These are phyloP conservation scores for Circinella umbellata DNA, from an alignment of 371 early-diverging fungal species.

Conservation along the genomic window DNA sequence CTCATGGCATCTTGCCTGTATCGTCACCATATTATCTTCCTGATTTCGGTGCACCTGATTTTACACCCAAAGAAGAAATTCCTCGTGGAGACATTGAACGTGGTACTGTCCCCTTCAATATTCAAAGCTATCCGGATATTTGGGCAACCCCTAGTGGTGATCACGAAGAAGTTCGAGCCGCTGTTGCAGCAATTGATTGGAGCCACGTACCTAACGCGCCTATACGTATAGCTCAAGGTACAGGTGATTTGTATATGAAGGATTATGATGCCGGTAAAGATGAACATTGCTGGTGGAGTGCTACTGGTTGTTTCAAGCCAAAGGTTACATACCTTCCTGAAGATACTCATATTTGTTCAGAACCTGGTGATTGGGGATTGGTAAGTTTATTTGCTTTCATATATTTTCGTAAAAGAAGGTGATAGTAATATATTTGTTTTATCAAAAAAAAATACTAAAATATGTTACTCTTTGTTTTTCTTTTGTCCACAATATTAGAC, in stretches of 20 bases:
- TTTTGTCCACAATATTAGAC: slow-evolving; percentile 20
- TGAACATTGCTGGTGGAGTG: slow-evolving; percentile 47
- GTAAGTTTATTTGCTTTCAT: slow-evolving; percentile 14
- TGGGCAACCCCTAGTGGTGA: slow-evolving; percentile 30
- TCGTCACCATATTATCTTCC: slow-evolving; percentile 22
- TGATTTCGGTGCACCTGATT: slow-evolving; percentile 11
- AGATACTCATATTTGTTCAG: slow-evolving; percentile 44
- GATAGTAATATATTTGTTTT: too few species aligned
- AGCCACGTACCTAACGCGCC: slow-evolving; percentile 44
- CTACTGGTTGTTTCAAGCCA: slow-evolving; percentile 45
- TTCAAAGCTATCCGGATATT: slow-evolving; percentile 23
- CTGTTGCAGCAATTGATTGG: slow-evolving; percentile 47
- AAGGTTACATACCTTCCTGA: slow-evolving; percentile 44
- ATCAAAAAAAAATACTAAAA: too few species aligned
- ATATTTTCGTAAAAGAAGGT: too few species aligned
- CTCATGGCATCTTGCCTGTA: slow-evolving; percentile 14
- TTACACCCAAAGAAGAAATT: slow-evolving; percentile 4
- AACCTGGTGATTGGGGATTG: slow-evolving; percentile 53
- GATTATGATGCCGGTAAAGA: slow-evolving; percentile 30
- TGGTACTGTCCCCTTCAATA: slow-evolving; percentile 18
- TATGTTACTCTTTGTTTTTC: neutral
- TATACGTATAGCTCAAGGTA: slow-evolving; percentile 18
- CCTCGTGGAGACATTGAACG: slow-evolving; percentile 25
- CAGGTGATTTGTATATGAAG: slow-evolving; percentile 24
- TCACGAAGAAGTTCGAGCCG: slow-evolving; percentile 40